Base-by-base conservation (phyloP, 768 basidiomycete genomes). In the Pisolithus orientalis region DNA sequence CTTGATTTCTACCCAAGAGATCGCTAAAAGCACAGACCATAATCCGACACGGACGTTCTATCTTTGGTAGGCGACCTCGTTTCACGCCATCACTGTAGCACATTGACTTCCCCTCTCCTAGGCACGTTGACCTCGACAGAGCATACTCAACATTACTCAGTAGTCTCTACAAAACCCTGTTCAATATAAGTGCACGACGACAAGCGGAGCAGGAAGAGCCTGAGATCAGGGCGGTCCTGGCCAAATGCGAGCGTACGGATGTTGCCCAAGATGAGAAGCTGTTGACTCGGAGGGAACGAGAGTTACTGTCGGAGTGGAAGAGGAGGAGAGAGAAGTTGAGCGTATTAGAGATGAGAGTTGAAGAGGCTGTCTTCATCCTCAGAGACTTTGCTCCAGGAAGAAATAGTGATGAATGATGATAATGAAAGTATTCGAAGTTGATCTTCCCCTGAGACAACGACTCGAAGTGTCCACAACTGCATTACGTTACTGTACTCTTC, bases 11-110 rank as follows among this genome's bases (percentile, higher is more conserved):
- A 85, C 88, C 10, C 93, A 96, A 72, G 94, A 97, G 68, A 86
- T 97, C 2, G 89, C 96, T 5, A 88, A 87, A 69, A 89, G 84
- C 58, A 84, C 87, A 21, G 93, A 95, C 65, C 87, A 93, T 45
- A 90, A 91, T 66, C 90, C 93, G 4, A 80, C 85, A 0, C 79
- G 92, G 25, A 94, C 87, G 45, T 90, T 93, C 66, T 97, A 90
- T 71, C 80, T 97, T 31, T 98, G 95, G 95, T 92, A 53, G 31
- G 75, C 59, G 31, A 8, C 3, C 37, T 47, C 47, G 25, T 17
- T 29, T 17, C 28, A 14, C 16, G 46, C 27, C 21, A 46, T 42
- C 6, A 28, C 40, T 28, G 14, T 57, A 42, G 34, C 34, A 47
- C 40, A 11, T 24, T 59, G 49, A 39, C 57, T 53, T 59, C 61